phyloP scores from a whole-genome alignment of 2,329 filamentous ascomycete species.

The Ophiosphaerella herpotricha region DNA sequence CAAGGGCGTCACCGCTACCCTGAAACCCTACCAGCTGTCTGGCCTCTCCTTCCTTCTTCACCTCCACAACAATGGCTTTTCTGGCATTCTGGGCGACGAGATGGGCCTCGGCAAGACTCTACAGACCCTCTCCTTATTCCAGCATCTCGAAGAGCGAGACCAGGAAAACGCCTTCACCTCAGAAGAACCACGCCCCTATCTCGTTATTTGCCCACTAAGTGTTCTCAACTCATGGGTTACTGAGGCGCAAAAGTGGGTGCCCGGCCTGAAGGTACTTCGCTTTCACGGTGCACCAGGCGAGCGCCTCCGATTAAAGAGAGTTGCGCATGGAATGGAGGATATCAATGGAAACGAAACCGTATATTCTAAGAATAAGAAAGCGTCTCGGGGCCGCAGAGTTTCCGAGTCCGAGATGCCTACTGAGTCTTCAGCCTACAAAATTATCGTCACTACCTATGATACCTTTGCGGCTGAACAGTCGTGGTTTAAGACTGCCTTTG shows the following conservation, averaged over 20 bases:
- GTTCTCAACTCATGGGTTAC: constrained; percentile 97
- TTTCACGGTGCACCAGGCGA: constrained; percentile 90
- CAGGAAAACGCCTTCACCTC: constrained; percentile 48
- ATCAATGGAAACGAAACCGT: constrained; percentile 56
- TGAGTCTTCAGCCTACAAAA: constrained; percentile 40
- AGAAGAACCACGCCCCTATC: constrained; percentile 80
- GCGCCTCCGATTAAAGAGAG: constrained; percentile 71
- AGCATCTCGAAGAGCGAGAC: constrained; percentile 94
- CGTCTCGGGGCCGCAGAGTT: constrained; percentile 59
- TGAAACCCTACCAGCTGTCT: constrained; percentile 98
- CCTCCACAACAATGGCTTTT: constrained; percentile 98
- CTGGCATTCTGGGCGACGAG: constrained; percentile 96
- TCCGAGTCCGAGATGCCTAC: constrained; percentile 35
- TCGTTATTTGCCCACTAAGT: constrained; percentile 95
- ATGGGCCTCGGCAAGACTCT: constrained; percentile 99
- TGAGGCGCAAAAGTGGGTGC: constrained; percentile 98
- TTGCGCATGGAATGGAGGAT: constrained; percentile 53
- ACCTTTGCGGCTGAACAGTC: constrained; percentile 98
- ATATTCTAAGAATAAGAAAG: constrained; percentile 86
- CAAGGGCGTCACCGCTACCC: constrained; percentile 52
- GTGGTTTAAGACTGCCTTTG: constrained; percentile 87
- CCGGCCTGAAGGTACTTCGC: constrained; percentile 79
- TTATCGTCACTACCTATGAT: constrained; percentile 95
- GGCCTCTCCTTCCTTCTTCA: constrained; percentile 99
- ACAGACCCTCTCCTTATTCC: constrained; percentile 95